A percentile compares a stretch with the other conserved stretches of the same genome.
Evolutionary conservation across 73 alveolate species (phyloP).

Genomic region (Paramecium tetraurelia): DNA sequence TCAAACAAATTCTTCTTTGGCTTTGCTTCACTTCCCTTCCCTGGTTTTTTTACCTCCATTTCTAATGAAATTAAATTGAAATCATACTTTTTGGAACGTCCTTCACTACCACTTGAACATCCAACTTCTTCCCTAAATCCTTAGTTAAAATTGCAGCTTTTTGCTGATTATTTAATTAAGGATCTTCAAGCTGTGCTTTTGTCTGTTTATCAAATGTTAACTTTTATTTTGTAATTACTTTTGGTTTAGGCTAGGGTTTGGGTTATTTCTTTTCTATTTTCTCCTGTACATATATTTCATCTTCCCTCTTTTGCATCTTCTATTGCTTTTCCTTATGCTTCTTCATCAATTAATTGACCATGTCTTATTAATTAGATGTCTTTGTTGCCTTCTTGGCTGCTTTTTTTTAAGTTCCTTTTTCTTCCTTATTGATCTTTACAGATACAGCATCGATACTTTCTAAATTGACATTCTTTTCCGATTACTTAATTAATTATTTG

Average conservation of each 20-base stretch:
- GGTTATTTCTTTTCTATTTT: constrained; percentile 22
- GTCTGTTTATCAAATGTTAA: constrained; percentile 17
- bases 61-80: not conserved
- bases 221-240: not conserved
- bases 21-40: constrained; percentile 5
- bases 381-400: not conserved
- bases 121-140: constrained; percentile 23
- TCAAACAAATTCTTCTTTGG: not conserved
- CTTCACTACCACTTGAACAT: not conserved
- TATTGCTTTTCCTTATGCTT: constrained; percentile 24
- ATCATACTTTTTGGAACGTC: not conserved
- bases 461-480: not conserved
- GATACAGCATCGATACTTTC: constrained; percentile 39
- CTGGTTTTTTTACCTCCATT: constrained; percentile 33
- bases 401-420: not conserved
- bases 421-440: not conserved
- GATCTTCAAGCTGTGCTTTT: not conserved
- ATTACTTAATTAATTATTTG: not conserved
- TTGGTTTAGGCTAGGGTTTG: not conserved
- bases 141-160: constrained; percentile 38
- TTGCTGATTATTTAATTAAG: not conserved
- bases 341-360: not conserved
- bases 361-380: not conserved
- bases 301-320: constrained; percentile 16
- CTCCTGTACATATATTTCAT: constrained; percentile 15